These are phyloP conservation scores for Verbena officinalis DNA, from an alignment of 257 asterid genomes.

Conservation along the genomic window DNA sequence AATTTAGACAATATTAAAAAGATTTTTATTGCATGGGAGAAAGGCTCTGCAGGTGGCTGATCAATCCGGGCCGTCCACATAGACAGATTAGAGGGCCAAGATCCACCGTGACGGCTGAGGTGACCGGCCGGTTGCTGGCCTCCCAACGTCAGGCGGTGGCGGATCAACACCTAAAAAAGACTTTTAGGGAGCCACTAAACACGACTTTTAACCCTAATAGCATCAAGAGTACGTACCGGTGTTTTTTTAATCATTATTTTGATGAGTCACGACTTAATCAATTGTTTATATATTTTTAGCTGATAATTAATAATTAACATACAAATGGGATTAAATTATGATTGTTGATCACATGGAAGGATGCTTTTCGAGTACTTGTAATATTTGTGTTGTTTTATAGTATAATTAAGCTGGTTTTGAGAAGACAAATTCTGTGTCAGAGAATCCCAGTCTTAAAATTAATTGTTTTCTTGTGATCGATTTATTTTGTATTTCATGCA, in stretches of 20 bases:
- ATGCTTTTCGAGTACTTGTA: conserved; percentile 44
- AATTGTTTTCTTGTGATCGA: conserved; percentile 43
- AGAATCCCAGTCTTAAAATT: conserved; percentile 56
- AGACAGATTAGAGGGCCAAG: neutral
- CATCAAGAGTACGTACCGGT: conserved; percentile 40
- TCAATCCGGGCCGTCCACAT: conserved; percentile 42
- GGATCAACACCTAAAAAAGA: conserved; percentile 26
- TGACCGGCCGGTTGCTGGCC: conserved; percentile 34
- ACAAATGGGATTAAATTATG: conserved; percentile 38
- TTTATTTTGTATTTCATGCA: conserved; percentile 44
- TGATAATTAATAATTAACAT: conserved; percentile 8
- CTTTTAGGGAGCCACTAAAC: conserved; percentile 27
- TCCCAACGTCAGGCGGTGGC: conserved; percentile 39
- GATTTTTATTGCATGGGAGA: too few species aligned
- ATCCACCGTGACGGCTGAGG: conserved; percentile 24
- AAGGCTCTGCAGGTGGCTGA: conserved; percentile 16
- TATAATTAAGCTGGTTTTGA: conserved; percentile 4
- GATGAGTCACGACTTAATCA: conserved; percentile 33
- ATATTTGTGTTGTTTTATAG: conserved; percentile 8
- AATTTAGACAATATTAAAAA: neutral
- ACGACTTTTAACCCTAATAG: conserved; percentile 28
- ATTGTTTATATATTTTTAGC: neutral
- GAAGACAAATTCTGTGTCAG: conserved; percentile 58
- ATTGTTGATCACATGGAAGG: conserved; percentile 54
- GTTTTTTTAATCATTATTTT: conserved; percentile 33